These are phyloP conservation scores for Debaryomyces nepalensis DNA, from an alignment of 1,139 yeast species.

Conservation along the genomic window DNA sequence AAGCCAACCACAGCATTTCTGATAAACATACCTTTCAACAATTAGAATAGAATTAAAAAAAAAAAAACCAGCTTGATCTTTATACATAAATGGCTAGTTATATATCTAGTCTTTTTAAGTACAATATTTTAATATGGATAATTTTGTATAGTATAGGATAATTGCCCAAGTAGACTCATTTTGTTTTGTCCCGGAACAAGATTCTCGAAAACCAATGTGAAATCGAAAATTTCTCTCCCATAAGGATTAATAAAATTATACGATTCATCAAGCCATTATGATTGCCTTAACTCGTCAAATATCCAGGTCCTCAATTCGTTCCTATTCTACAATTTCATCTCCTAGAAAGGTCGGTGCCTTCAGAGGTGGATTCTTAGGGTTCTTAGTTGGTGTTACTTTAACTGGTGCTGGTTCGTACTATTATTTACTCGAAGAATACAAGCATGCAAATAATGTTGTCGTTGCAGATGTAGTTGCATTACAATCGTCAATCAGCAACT, in stretches of 20 bases:
- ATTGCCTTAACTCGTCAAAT: conserved; percentile 28
- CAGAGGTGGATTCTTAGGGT: conserved; percentile 75
- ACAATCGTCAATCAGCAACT: conserved; percentile 66
- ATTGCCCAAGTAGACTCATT: neutral
- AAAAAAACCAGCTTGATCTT: too few species aligned
- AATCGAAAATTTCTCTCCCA: conserved; percentile 5
- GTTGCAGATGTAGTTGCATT: conserved; percentile 75
- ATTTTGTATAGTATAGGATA: neutral
- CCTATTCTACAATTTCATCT: conserved; percentile 38
- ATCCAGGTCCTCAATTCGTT: conserved; percentile 28
- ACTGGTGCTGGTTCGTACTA: conserved; percentile 81
- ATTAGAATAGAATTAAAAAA: too few species aligned
- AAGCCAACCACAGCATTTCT: neutral
- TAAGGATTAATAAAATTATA: conserved; percentile 2
- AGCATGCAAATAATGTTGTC: conserved; percentile 70
- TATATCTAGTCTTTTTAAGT: neutral
- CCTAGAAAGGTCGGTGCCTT: conserved; percentile 58
- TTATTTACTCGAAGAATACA: conserved; percentile 78
- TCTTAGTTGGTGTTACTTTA: conserved; percentile 72
- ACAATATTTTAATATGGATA: neutral
- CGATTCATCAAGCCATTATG: conserved; percentile 16
- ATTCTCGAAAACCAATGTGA: conserved; percentile 5
- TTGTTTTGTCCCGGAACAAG: conserved; percentile 2
- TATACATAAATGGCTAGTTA: too few species aligned
- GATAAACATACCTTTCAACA: neutral